Evolutionary conservation across 2,329 filamentous ascomycete species (phyloP).

Genomic region (Talaromyces sp.): DNA sequence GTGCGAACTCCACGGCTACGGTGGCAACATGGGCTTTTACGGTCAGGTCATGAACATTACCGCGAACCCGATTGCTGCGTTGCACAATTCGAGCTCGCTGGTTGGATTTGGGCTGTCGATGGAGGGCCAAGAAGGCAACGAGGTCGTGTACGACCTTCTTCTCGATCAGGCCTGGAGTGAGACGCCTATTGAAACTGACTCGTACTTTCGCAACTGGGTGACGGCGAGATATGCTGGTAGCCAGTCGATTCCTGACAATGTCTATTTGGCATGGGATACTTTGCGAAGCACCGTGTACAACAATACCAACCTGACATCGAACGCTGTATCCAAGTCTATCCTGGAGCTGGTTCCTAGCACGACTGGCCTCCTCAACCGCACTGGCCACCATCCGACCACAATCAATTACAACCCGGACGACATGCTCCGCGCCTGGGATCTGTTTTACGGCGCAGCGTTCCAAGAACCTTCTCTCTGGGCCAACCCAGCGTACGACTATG

Average conservation of each 20-base stretch:
- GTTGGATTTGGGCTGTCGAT: slow-evolving; percentile 48
- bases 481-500: slow-evolving; percentile 42
- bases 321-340: slow-evolving; percentile 43
- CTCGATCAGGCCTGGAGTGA: slow-evolving; percentile 49
- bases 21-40: slow-evolving; percentile 48
- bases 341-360: slow-evolving; percentile 43
- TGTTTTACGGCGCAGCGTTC: slow-evolving; percentile 34
- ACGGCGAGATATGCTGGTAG: slow-evolving; percentile 35
- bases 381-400: slow-evolving; percentile 40
- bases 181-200: slow-evolving; percentile 39
- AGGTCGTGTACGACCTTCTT: slow-evolving; percentile 49
- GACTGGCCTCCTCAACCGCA: slow-evolving; percentile 35
- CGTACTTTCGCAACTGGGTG: slow-evolving; percentile 47
- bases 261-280: slow-evolving; percentile 46
- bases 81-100: slow-evolving; percentile 37
- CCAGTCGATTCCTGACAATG: slow-evolving; percentile 20
- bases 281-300: slow-evolving; percentile 46
- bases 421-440: slow-evolving; percentile 37
- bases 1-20: slow-evolving; percentile 51
- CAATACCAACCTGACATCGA: slow-evolving; percentile 43
- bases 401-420: slow-evolving; percentile 39
- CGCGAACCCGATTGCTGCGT: slow-evolving; percentile 42
- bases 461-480: slow-evolving; percentile 33
- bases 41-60: slow-evolving; percentile 50
- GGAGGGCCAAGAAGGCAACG: slow-evolving; percentile 51